Evolutionary conservation across 306 rosid genomes (phyloP).

Genomic region (Quercus glauca): DNA sequence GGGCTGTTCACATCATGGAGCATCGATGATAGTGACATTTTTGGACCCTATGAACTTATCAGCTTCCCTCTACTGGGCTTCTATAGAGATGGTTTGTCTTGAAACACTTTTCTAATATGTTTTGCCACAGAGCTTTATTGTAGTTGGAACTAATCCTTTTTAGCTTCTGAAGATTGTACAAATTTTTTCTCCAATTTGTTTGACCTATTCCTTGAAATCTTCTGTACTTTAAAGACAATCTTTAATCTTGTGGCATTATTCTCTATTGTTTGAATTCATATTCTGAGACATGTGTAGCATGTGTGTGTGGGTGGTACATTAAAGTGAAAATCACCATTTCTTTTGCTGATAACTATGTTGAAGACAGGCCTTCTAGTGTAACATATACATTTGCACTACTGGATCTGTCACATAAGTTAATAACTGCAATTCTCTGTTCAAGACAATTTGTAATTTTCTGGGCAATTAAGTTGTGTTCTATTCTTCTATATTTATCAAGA

Average conservation of each 20-base stretch:
- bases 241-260: neutral
- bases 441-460: neutral
- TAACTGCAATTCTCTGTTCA: neutral
- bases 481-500: neutral
- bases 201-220: neutral
- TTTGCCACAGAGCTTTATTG: neutral
- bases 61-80: constrained; percentile 38
- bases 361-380: neutral
- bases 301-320: neutral
- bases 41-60: constrained; percentile 86
- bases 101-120: constrained; percentile 23
- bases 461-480: neutral
- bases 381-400: neutral
- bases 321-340: neutral
- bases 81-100: constrained; percentile 60
- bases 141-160: constrained; percentile 13
- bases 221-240: neutral
- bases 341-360: neutral
- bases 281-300: neutral
- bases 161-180: constrained; percentile 1
- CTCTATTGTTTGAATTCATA: neutral
- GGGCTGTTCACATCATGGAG: constrained; percentile 64
- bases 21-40: constrained; percentile 43
- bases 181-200: constrained; percentile 4
- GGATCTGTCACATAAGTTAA: neutral